Base-by-base conservation (phyloP, 805 yeast genomes). In the Starmerella ratchasimensis region DNA sequence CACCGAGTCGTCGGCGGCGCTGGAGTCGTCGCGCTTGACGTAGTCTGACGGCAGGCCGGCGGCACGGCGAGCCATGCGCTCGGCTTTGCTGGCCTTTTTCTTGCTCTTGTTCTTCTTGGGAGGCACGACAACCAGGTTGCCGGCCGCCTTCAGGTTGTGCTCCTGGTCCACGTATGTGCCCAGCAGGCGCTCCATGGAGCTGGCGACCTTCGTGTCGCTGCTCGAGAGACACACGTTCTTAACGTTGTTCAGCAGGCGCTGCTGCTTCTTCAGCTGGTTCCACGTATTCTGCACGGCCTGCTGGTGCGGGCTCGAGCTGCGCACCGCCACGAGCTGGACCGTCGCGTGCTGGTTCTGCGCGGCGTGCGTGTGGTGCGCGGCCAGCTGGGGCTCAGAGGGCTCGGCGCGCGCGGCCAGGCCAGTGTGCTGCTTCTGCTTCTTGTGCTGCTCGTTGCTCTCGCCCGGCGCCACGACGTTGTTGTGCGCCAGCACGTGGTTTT, bases 181-280 rank as follows among this genome's bases (percentile, higher is more conserved):
- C 7, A 38, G 17, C 11, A 38, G 18, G 14, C 31, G 22, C 18
- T 33, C 11, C 8, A 44, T 2, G 5, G 40, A 32, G 2, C n/a
- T 8, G 4, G 31, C 19, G 3, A 44, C 35, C 20, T 38, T 21
- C 16, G 27, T 23, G 34, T 38, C 38, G 7, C 28, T 7, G 13
- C 5, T 17, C 1, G 47, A 45, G 21, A 44, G 25, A 29, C 47
- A 44, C 2, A 25, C 15, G 10, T 13, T 34, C 3, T 22, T 2
- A 25, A 36, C 14, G 14, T 21, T n/a, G 22, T 42, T 34, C 10
- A 44, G 33, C 4, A 38, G n/a, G 11, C 20, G 3, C 22, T 44
- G 47, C 33, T 36, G 41, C 31, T 24, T 10, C 4, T 13, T 4
- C n/a, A 44, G 23, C 14, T 28, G 24, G 22, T 31, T n/a, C 9